Base-by-base conservation (phyloP, 306 rosid genomes). In the Inga leiocalycina region DNA sequence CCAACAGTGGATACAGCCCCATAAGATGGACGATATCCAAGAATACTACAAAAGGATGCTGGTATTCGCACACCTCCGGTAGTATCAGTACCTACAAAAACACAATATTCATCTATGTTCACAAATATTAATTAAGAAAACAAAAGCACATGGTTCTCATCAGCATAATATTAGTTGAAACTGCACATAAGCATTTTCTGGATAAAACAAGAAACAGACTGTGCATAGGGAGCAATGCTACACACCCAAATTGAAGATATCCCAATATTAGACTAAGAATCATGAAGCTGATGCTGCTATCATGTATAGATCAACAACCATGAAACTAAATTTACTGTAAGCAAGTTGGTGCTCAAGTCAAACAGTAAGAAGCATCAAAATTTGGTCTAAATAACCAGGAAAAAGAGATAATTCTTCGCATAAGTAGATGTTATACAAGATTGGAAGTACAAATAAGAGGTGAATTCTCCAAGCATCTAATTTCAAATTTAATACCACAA, bases 11-110 rank as follows among this genome's bases (percentile, higher is more conserved):
- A 87, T 65, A 89, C 81, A 83, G 90, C 89, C 82, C 98, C 98
- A 61, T 92, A 94, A 68, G 98, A 92, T 16, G 98, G 91, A 49
- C 98, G 92, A 80, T 82, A 94, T 67, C 95, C 95, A 88, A 94
- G 74, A 81, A 92, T 77, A 84, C 97, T 90, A 90, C 97, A 92
- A 75, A 94, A 90, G 70, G 97, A 87, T 68, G 97, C 95, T 52
- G 98, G 92, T 77, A 89, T 89, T 87, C 98, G 92, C 77, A 94
- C 90, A 81, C 97, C 85, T 73, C 98, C 98, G 32, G 88, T 88
- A 10, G 98, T 92, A 89, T 94, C 98, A 80, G 88, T 91, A 76
- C 98, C 98, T 94, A 76, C 75, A 87, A 71, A 81, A 70, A 48
- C 39, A 75, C 20, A 76, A 82, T 19, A 80, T 56, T 56, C 62